phyloP scores from a whole-genome alignment of 163 green algal species.

The Chlorella variabilis region DNA sequence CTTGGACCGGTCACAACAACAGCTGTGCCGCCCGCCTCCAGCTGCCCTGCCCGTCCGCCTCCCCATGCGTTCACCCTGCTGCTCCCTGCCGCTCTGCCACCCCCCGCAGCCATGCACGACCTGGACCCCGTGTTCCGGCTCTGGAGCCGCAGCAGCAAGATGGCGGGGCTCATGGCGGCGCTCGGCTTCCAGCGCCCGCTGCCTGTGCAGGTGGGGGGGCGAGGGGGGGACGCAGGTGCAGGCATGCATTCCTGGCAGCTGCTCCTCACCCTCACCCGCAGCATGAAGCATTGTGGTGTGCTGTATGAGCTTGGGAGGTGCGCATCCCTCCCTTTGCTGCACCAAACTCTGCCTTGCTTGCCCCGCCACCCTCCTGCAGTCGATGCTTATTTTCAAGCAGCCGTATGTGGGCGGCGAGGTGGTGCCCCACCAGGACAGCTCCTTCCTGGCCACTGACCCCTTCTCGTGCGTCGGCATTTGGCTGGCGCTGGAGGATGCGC shows the following conservation, averaged over 20 bases:
- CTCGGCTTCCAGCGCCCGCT: constrained; percentile 82
- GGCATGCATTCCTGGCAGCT: no score
- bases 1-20: no score
- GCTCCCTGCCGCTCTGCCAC: background rate
- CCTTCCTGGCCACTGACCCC: constrained; percentile 93
- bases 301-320: no score
- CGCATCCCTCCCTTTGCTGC: no score
- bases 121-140: constrained; percentile 89
- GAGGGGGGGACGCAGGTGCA: background rate
- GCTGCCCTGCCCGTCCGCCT: background rate
- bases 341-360: background rate
- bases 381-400: constrained; percentile 96
- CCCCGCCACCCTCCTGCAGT: constrained; percentile 34
- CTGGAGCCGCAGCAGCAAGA: constrained; percentile 77
- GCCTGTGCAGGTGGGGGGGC: constrained; percentile 75
- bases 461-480: constrained; percentile 90
- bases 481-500: constrained; percentile 95
- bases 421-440: constrained; percentile 92
- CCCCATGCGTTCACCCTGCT: background rate
- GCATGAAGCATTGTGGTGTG: background rate
- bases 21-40: no score
- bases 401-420: constrained; percentile 84
- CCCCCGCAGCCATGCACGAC: constrained; percentile 93
- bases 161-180: constrained; percentile 65
- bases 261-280: no score